A percentile compares a stretch with the other conserved stretches of the same genome.
These are phyloP conservation scores for Triangularia setosa DNA, from an alignment of 2,329 filamentous ascomycete genomes.

Conservation along the genomic window DNA sequence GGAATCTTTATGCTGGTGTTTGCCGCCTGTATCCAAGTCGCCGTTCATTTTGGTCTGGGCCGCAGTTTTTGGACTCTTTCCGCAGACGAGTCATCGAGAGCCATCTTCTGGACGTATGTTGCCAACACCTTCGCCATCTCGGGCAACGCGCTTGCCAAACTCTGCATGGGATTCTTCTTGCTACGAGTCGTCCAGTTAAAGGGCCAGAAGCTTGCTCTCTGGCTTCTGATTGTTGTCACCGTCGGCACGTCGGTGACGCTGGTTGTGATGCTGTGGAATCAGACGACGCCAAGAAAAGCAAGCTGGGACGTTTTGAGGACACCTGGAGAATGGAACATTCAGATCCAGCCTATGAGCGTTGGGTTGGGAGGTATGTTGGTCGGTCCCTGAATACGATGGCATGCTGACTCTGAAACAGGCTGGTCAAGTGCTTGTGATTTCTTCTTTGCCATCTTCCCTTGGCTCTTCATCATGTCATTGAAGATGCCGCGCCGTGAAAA, in stretches of 20 bases:
- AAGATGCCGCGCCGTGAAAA: slow-evolving; percentile 45
- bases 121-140: slow-evolving; percentile 36
- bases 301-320: slow-evolving; percentile 37
- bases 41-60: slow-evolving; percentile 34
- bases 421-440: slow-evolving; percentile 39
- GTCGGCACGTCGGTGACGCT: slow-evolving; percentile 31
- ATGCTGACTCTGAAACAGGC: slow-evolving; percentile 19
- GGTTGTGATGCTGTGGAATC: slow-evolving; percentile 37
- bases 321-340: slow-evolving; percentile 33
- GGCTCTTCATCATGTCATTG: slow-evolving; percentile 42
- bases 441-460: slow-evolving; percentile 40
- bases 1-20: slow-evolving; percentile 35
- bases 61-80: slow-evolving; percentile 32
- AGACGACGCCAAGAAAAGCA: slow-evolving; percentile 34
- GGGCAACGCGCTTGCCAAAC: slow-evolving; percentile 38
- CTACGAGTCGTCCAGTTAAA: slow-evolving; percentile 35
- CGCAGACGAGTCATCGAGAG: slow-evolving; percentile 31
- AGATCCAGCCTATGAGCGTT: slow-evolving; percentile 36
- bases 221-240: slow-evolving; percentile 33
- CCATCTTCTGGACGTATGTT: slow-evolving; percentile 39
- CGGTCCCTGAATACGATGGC: not conserved
- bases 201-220: slow-evolving; percentile 34
- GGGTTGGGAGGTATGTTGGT: slow-evolving; percentile 32
- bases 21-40: slow-evolving; percentile 34
- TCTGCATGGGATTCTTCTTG: slow-evolving; percentile 38